Conservation (phyloP, 2,329 filamentous ascomycete genomes). For the Colletotrichum destructivum region DNA sequence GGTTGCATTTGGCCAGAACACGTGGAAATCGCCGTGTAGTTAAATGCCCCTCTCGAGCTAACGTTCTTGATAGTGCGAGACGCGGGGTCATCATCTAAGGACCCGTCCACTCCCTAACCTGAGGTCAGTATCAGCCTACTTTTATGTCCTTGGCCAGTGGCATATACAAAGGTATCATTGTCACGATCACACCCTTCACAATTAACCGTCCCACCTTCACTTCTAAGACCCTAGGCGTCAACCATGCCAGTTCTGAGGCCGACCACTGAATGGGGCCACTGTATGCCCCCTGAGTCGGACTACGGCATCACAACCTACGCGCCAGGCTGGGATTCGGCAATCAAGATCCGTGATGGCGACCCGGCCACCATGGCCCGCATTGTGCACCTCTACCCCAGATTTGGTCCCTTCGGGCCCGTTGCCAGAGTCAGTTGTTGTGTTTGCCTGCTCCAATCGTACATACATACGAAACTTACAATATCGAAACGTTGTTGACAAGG, state of each 20-base stretch:
- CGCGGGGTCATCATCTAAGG: conserved; percentile 1
- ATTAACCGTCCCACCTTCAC: neutral
- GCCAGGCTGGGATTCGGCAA: conserved; percentile 59
- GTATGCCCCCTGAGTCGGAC: conserved; percentile 61
- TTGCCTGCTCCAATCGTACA: neutral
- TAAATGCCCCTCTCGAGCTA: neutral
- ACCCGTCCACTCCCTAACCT: neutral
- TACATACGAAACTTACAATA: neutral
- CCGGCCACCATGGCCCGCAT: conserved; percentile 51
- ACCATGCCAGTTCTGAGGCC: conserved; percentile 56
- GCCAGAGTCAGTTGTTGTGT: conserved; percentile 49
- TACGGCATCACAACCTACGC: conserved; percentile 64
- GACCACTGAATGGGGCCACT: conserved; percentile 59
- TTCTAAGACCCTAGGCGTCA: neutral
- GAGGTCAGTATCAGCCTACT: too few species aligned
- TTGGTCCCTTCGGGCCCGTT: conserved; percentile 57
- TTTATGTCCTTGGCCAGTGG: neutral
- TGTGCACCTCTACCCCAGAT: conserved; percentile 63
- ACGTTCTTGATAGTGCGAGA: neutral
- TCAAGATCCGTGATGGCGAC: conserved; percentile 60
- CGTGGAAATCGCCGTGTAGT: neutral
- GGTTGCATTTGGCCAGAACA: neutral
- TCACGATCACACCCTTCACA: neutral
- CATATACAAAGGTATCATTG: neutral
- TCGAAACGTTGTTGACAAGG: neutral